These are phyloP conservation scores for Quillaja saponaria DNA, from an alignment of 306 rosid genomes.

Conservation along the genomic window DNA sequence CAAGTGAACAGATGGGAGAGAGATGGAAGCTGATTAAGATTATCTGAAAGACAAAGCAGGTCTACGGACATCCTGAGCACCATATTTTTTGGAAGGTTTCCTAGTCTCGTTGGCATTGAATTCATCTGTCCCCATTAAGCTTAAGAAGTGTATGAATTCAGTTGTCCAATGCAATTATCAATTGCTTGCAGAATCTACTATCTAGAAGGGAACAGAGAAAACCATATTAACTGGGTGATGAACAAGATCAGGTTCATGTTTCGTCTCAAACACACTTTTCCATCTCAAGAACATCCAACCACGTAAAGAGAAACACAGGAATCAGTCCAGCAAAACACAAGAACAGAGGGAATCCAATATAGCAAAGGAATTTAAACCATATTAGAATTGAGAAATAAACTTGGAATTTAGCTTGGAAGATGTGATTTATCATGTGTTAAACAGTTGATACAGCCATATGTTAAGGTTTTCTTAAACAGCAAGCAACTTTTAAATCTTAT, in stretches of 20 bases:
- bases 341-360: too few species aligned
- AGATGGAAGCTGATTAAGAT: constrained; percentile 28
- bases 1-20: background rate
- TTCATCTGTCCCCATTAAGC: constrained; percentile 40
- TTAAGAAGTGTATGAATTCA: constrained; percentile 14
- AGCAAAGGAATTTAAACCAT: too few species aligned
- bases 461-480: background rate
- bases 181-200: constrained; percentile 14
- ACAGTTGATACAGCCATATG: background rate
- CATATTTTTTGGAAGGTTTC: constrained; percentile 26
- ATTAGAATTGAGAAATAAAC: background rate
- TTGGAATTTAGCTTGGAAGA: background rate
- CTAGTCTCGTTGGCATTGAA: constrained; percentile 22
- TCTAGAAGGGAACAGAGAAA: background rate
- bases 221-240: background rate
- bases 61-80: constrained; percentile 40
- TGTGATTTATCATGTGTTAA: constrained; percentile 12
- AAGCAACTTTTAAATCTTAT: background rate
- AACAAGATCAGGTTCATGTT: background rate
- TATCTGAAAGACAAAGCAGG: constrained; percentile 22
- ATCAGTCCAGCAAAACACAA: constrained; percentile 3
- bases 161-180: constrained; percentile 18
- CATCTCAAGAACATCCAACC: too few species aligned
- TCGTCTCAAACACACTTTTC: constrained; percentile 9
- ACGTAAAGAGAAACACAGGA: background rate